These are phyloP conservation scores for Symbiodinium pilosum DNA, from an alignment of 73 alveolate species.

Conservation along the genomic window DNA sequence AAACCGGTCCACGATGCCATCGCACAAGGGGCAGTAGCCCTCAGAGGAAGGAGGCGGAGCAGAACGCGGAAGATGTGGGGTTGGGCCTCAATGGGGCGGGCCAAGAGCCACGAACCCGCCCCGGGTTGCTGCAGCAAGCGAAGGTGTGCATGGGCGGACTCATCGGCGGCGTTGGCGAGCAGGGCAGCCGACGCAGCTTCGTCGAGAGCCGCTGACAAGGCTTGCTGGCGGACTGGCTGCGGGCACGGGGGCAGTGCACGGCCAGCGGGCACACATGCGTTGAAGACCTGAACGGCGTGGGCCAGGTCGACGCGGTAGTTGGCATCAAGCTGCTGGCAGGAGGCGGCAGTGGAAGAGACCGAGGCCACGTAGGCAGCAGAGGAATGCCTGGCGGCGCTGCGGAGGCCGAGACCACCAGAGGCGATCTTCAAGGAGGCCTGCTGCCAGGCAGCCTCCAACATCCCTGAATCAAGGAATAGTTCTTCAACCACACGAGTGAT, in stretches of 20 bases:
- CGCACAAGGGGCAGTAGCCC: constrained; percentile 52
- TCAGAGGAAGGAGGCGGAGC: background rate
- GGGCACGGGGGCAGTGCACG: background rate
- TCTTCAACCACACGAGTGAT: too few species aligned
- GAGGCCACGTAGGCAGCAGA: background rate
- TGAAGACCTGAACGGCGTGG: background rate
- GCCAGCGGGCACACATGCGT: background rate
- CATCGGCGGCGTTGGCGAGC: background rate
- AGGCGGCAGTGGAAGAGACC: background rate
- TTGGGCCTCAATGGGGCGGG: background rate
- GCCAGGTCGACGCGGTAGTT: background rate
- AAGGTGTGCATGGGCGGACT: background rate
- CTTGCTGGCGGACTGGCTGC: background rate
- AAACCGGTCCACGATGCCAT: background rate
- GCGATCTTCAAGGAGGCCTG: background rate
- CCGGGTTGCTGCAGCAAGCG: constrained; percentile 12
- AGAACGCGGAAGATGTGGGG: background rate
- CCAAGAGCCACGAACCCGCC: constrained; percentile 1
- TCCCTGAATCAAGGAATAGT: too few species aligned
- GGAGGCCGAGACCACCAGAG: background rate
- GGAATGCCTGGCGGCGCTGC: too few species aligned
- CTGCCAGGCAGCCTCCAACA: background rate
- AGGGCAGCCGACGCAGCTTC: background rate
- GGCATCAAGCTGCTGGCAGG: background rate
- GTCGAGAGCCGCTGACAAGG: constrained; percentile 4